phyloP scores from a whole-genome alignment of 2,329 filamentous ascomycete species.

The Colletotrichum phormii region DNA sequence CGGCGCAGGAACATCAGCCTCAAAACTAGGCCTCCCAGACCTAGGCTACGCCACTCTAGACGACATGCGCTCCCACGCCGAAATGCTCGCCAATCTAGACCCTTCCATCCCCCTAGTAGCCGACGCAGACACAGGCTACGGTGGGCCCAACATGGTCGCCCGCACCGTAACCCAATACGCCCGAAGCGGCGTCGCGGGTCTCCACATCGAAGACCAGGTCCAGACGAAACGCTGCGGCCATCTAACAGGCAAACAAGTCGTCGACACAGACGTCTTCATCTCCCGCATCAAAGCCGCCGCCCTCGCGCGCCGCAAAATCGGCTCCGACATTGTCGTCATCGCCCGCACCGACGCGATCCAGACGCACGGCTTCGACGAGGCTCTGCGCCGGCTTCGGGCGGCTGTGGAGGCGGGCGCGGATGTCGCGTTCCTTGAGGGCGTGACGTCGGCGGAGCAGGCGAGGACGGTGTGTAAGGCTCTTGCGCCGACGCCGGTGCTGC shows the following conservation, averaged over 20 bases:
- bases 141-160: slow-evolving; percentile 63
- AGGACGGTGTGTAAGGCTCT: slow-evolving; percentile 57
- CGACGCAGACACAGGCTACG: slow-evolving; percentile 70
- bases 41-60: slow-evolving; percentile 70
- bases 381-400: slow-evolving; percentile 59
- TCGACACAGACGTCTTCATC: slow-evolving; percentile 61
- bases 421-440: slow-evolving; percentile 70
- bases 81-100: slow-evolving; percentile 72
- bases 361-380: slow-evolving; percentile 66
- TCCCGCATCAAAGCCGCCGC: slow-evolving; percentile 68
- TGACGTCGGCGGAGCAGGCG: slow-evolving; percentile 63
- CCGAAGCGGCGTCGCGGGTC: slow-evolving; percentile 65
- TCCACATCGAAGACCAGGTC: slow-evolving; percentile 74
- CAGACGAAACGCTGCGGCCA: slow-evolving; percentile 75
- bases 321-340: slow-evolving; percentile 72
- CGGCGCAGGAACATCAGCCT: slow-evolving; percentile 71
- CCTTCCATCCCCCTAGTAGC: slow-evolving; percentile 68
- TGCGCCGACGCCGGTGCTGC: slow-evolving; percentile 61
- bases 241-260: slow-evolving; percentile 70
- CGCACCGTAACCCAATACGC: slow-evolving; percentile 65
- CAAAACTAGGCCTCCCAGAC: slow-evolving; percentile 71
- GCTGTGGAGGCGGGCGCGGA: slow-evolving; percentile 69
- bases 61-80: slow-evolving; percentile 73
- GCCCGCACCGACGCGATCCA: slow-evolving; percentile 73
- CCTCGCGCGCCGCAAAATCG: slow-evolving; percentile 58